phyloP scores from a whole-genome alignment of 768 basidiomycete species.

The Boletus tylopilopsis region DNA sequence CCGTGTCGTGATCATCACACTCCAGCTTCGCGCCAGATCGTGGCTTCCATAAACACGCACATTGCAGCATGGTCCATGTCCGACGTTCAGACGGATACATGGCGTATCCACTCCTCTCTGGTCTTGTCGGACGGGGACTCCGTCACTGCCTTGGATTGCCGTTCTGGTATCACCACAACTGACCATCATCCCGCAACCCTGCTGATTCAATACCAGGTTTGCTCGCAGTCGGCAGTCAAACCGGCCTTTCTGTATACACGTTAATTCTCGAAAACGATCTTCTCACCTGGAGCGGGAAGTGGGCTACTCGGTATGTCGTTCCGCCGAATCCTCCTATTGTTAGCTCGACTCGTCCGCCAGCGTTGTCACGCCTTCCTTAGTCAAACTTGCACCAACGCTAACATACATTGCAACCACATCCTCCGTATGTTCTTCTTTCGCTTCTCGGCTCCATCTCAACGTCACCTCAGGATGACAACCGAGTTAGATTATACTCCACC shows the following conservation, averaged over 20 bases:
- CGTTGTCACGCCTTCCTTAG: slow-evolving; percentile 45
- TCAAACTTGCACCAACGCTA: slow-evolving; percentile 71
- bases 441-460: slow-evolving; percentile 7
- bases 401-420: slow-evolving; percentile 68
- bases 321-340: neutral
- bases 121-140: slow-evolving; percentile 50
- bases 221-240: slow-evolving; percentile 63
- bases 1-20: slow-evolving; percentile 1
- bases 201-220: slow-evolving; percentile 51
- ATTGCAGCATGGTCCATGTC: slow-evolving; percentile 81
- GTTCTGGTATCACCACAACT: slow-evolving; percentile 52
- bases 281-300: slow-evolving; percentile 80
- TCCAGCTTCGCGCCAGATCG: slow-evolving; percentile 47
- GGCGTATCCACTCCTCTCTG: slow-evolving; percentile 82
- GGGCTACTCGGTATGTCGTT: slow-evolving; percentile 55
- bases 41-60: slow-evolving; percentile 62
- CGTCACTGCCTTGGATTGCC: slow-evolving; percentile 66
- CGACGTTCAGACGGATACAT: slow-evolving; percentile 55
- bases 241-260: slow-evolving; percentile 68
- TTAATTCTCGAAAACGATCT: slow-evolving; percentile 78
- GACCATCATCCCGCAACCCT: neutral
- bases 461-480: slow-evolving; percentile 45
- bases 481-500: slow-evolving; percentile 66
- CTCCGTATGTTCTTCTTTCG: slow-evolving; percentile 38
- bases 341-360: slow-evolving; percentile 24